Base-by-base conservation (phyloP, 768 basidiomycete species). In the Russula ochroleuca region DNA sequence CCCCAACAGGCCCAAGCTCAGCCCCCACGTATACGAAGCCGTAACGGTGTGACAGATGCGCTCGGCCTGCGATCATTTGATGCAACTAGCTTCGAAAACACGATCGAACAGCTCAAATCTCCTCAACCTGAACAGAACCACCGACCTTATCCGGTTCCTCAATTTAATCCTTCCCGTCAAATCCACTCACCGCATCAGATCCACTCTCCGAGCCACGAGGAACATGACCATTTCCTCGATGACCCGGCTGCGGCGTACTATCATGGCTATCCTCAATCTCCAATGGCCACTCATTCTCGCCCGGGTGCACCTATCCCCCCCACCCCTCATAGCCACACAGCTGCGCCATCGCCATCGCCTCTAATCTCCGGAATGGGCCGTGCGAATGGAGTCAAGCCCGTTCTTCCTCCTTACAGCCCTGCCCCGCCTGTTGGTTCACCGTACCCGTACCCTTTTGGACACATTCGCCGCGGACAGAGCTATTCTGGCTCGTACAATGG, bases 281-380 rank as follows among this genome's bases (percentile, higher is more conserved):
- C 81, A 6, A 57, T 59, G 58, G 45, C 58, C 10, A 59, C 61
- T 23, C 66, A 69, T 50, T 53, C 66, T 3, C 84, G 90, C 0
- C 89, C 88, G 0, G 83, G 85, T 62, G 90, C 88, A 0, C 90
- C 90, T 19, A 80, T 91, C 45, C 90, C 90, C 0, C 89, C 90
- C 0, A 92, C 90, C 0, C 90, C 88, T 3, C 87, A 88, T 59
- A 86, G 82, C 54, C 85, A 88, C 62, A 88, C 87, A 0, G 82
- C 86, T 9, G 86, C 87, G 1, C 86, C 87, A 0, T 86, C 88
- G 0, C 90, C 87, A 0, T 87, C 85, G 1, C 88, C 89, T 0
- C 75, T 85, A 28, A 71, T 86, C 23, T 82, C 84, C 1, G 79
- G 78, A 47, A 78, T 77, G 61, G 81, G 81, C 62, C 73, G 57